Evolutionary conservation across 2,329 filamentous ascomycete genomes (phyloP), one percentile per base, ranked within the genome.

Genomic region (Cladosporium sp.): DNA sequence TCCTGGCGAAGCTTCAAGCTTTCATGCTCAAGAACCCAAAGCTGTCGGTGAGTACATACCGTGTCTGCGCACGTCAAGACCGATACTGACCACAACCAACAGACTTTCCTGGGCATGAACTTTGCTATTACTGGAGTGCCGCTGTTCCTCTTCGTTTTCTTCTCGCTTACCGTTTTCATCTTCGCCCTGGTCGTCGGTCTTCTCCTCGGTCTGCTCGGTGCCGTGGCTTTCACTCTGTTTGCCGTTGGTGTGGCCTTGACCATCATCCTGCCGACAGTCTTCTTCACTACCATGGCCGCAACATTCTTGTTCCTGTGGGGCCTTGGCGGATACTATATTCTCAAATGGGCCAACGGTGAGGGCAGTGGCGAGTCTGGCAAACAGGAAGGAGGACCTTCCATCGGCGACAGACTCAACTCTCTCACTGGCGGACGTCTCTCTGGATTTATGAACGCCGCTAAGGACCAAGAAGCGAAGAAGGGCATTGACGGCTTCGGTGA

Each of bases 91-190:
- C 15, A 7, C 9, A 15, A 11, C 9, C 15, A 53, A 7, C 56
- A 89, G 86, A 80, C 83, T 52, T 88, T 93, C 66, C 64, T 89
- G 51, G 69, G 80, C 40, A 73, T 78, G 24, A 87, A 91, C 65
- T 61, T 84, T 52, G 66, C 82, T 52, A 76, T 90, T 55, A 83
- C 82, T 12, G 77, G 82, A 51, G 67, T 88, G 12, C 88, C 88
- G 1, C 61, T 91, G 52, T 68, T 83, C 36, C 70, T 90, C 55
- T 92, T 93, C 72, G 56, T 78, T 50, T 71, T 79, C 58, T 89
- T 91, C 73, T 74, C 78, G 50, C 58, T 84, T 36, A 81, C 80
- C 34, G 79, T 84, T 53, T 68, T 84, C 55, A 66, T 83, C 55
- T 78, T 89, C 64, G 79, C 84, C 13, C 64, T 87, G 36, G 69